Base-by-base conservation (phyloP, 192 early-diverging fungal genomes). In the Linnemannia zychae region DNA sequence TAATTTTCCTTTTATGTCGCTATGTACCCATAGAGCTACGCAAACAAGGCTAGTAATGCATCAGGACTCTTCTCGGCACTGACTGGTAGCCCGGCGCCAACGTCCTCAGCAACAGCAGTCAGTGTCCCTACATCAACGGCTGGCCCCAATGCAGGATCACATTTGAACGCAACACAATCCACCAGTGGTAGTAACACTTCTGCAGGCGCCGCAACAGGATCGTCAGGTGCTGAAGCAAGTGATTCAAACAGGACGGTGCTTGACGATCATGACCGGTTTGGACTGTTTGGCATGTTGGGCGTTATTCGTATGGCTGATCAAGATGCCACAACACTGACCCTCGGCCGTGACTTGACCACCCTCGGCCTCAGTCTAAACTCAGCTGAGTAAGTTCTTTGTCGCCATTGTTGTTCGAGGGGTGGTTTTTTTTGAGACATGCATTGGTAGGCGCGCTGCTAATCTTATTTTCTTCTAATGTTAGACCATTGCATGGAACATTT, bases 331-430 rank as follows among this genome's bases (percentile, higher is more conserved):
- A 95, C 95, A 87, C 90, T 98, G 76, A 94, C 96, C 37, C 92
- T 97, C n/a, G 98, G 97, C 1, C 92, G 92, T 80, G 97, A 99
- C 88, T 89, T 98, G 69, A 95, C 97, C 28, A 94, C 94, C 33
- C 91, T 99, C 50, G 97, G 95, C 17, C 90, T 96, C 33, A 93
- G 93, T 74, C 81, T 96, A 70, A 94, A 93, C 69, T 93, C 94
- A 47, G 88, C 92, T 60, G 94, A 93, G 90, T 93, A 87, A 77
- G 90, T 89, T 66, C n/a, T 20, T 46, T 78, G 20, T 73, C 16
- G n/a, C 36, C 67, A 34, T 18, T 17, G 34, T 33, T 22, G 1
- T 16, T 50, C 33, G n/a, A 46, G 36, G 16, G 20, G 40, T 33
- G 37, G 18, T 33, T 60, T 57, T 7, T 7, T 60, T 66, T 38